Evolutionary conservation across 2,329 filamentous ascomycete species (phyloP).

Genomic region (Trematosphaeria pertusa): DNA sequence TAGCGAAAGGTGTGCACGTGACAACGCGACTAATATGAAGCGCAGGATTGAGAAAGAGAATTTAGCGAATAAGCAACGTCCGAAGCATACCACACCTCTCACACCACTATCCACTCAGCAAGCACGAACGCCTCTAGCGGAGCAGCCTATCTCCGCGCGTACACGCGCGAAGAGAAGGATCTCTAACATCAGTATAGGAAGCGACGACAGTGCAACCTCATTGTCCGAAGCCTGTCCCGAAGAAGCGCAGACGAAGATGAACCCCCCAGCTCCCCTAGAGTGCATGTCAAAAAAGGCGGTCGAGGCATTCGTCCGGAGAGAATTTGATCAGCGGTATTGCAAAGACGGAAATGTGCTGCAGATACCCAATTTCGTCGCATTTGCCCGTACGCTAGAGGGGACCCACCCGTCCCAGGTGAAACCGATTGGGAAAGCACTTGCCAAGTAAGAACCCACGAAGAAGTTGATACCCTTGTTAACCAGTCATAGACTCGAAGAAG

Average conservation of each 20-base stretch:
- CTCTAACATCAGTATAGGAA: not conserved
- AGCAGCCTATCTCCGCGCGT: not conserved
- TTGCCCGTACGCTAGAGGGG: not conserved
- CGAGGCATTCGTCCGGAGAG: not conserved
- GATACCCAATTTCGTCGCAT: not conserved
- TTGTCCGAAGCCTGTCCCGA: too few species aligned
- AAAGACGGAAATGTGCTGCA: not conserved
- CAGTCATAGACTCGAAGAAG: not conserved
- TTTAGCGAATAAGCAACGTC: not conserved
- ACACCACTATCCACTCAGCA: too few species aligned
- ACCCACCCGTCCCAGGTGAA: not conserved
- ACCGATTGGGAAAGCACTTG: not conserved
- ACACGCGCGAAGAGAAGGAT: not conserved
- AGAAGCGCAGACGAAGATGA: too few species aligned
- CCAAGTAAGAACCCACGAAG: not conserved
- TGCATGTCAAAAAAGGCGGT: too few species aligned
- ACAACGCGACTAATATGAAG: not conserved
- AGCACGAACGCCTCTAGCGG: not conserved
- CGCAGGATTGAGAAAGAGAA: not conserved
- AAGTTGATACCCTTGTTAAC: not conserved
- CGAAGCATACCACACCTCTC: too few species aligned
- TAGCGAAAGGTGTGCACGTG: not conserved
- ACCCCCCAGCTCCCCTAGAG: not conserved
- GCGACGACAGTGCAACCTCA: too few species aligned
- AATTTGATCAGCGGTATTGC: not conserved